A percentile compares a stretch with the other conserved stretches of the same genome.
These are phyloP conservation scores for Hypocrella siamensis DNA, from an alignment of 2,329 filamentous ascomycete species.

Conservation along the genomic window DNA sequence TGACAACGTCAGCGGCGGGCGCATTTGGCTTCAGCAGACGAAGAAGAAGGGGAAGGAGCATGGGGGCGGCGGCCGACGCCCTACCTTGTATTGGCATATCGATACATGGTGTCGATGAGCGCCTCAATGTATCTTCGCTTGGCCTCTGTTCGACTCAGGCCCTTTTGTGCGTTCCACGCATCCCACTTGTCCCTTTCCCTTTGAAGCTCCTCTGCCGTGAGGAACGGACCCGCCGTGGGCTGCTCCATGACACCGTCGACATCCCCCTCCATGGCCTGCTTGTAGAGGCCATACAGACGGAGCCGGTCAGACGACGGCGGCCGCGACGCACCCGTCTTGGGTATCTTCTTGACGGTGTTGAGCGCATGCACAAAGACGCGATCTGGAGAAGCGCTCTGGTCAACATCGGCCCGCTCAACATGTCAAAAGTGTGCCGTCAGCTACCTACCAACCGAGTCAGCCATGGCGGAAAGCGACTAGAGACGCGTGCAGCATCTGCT, in stretches of 20 bases:
- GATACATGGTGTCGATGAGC: slow-evolving; percentile 92
- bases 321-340: slow-evolving; percentile 77
- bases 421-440: not conserved
- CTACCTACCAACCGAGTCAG: slow-evolving; percentile 22
- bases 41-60: not conserved
- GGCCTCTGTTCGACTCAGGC: slow-evolving; percentile 74
- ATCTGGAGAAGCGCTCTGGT: slow-evolving; percentile 37
- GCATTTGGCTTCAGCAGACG: too few species aligned
- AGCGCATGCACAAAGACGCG: slow-evolving; percentile 97
- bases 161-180: slow-evolving; percentile 82
- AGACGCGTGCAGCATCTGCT: not conserved
- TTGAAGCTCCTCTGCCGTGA: slow-evolving; percentile 36
- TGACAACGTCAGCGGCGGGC: slow-evolving; percentile 1
- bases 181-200: slow-evolving; percentile 66
- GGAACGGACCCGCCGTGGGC: slow-evolving; percentile 37
- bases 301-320: slow-evolving; percentile 76
- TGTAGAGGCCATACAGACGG: slow-evolving; percentile 93
- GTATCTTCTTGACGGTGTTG: slow-evolving; percentile 96
- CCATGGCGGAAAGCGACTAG: slow-evolving; percentile 11
- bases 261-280: slow-evolving; percentile 97
- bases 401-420: slow-evolving; percentile 1
- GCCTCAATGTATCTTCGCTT: slow-evolving; percentile 90
- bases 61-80: slow-evolving; percentile 11
- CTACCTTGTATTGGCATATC: slow-evolving; percentile 74
- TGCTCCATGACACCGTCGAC: slow-evolving; percentile 88